Evolutionary conservation across 169 alveolate species (phyloP), one percentile per base, ranked within the genome.

Genomic region (Cryptosporidium meleagridis): DNA sequence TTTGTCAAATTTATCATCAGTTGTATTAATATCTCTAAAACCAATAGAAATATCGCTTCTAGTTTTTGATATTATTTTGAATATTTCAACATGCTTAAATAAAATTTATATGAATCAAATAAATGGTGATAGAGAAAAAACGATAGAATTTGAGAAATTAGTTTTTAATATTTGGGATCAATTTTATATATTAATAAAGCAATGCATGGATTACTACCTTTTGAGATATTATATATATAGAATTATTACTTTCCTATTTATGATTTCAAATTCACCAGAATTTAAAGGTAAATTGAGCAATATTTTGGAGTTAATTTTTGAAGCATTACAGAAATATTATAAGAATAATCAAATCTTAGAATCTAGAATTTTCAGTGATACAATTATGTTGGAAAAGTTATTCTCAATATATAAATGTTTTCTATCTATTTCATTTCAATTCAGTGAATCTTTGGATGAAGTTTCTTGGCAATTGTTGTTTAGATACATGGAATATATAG

Each of bases 401-500:
- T 80, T 80, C 26, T 62, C 89, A 39, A 18, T 65, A 10, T 80
- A 80, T 67, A 80, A 80, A 39, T 80, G 89, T 33, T 62, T 45
- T 41, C 45, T 80, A 18, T 80, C 89, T 1, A 59, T 80, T 29
- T 37, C 80, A 0, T 59, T 62, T 51, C 89, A 80, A 33, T 80
- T 59, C 16, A 44, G 89, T 29, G 89, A 80, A 29, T 62, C 41
- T 14, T 41, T 80, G 21, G 89, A 80, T 41, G 75, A 62, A 18
- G 37, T 29, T 12, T 59, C 65, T 21, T 80, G 89, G 89, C 73
- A 65, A 26, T 41, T 31, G 55, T 37, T 80, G 18, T 80, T 80
- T 65, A 80, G 75, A 62, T 59, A 80, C 21, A 80, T 80, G 89
- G 80, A 80, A 23, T 59, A 80, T 12, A 80, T 80, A n/a, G 89